phyloP scores from a whole-genome alignment of 768 basidiomycete genomes.

The Termitomyces sp. region DNA sequence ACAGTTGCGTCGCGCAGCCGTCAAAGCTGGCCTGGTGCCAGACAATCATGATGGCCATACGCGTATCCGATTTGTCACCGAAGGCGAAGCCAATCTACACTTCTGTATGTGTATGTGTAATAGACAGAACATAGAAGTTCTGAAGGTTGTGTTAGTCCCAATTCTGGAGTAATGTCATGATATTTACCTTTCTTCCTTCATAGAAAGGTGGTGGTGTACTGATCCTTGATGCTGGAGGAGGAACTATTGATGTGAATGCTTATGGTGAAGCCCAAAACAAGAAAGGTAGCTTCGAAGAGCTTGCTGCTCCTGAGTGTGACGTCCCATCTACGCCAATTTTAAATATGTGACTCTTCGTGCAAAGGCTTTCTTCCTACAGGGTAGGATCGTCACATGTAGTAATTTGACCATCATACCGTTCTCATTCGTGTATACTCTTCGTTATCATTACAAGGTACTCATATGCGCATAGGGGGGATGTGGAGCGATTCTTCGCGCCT shows the following conservation, averaged over 20 bases:
- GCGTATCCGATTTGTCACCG: slow-evolving; percentile 45
- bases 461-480: neutral
- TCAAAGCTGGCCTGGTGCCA: neutral
- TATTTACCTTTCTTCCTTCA: neutral
- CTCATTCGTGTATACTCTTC: neutral
- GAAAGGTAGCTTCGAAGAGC: slow-evolving; percentile 20
- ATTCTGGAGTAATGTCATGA: neutral
- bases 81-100: slow-evolving; percentile 52
- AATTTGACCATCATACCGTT: no score
- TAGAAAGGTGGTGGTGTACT: neutral
- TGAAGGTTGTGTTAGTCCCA: slow-evolving; percentile 17
- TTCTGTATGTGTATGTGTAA: slow-evolving; percentile 43
- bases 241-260: neutral
- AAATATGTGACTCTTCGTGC: slow-evolving; percentile 29
- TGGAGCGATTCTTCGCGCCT: neutral
- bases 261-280: neutral
- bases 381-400: slow-evolving; percentile 14
- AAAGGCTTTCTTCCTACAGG: slow-evolving; percentile 21
- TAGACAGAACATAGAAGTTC: slow-evolving; percentile 27
- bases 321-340: no score
- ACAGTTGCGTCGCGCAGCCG: neutral
- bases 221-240: neutral
- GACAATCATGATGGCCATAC: slow-evolving; percentile 19
- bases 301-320: slow-evolving; percentile 29
- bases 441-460: neutral